Conservation (phyloP, 2,329 filamentous ascomycete species). For the Aulographum hederae region DNA sequence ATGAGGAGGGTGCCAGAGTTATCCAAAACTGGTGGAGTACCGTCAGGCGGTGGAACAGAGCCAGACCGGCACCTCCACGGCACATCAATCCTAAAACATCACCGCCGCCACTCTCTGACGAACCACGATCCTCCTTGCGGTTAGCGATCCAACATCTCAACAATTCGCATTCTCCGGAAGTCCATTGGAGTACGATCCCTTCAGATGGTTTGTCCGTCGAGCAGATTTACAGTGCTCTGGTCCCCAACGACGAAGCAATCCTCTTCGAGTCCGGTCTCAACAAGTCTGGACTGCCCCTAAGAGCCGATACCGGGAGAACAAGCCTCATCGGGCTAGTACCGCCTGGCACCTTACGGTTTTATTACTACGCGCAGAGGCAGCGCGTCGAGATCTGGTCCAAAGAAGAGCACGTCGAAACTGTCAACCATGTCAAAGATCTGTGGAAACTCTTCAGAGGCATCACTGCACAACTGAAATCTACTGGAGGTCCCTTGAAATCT, state of each 20-base stretch:
- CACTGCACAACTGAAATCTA: slow-evolving; percentile 17
- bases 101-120: slow-evolving; percentile 11
- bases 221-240: too few relatives aligned
- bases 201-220: too few relatives aligned
- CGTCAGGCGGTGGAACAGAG: slow-evolving; percentile 38
- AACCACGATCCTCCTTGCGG: too few relatives aligned
- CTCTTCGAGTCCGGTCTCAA: slow-evolving; percentile 13
- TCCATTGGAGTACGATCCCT: too few relatives aligned
- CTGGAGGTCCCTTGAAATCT: slow-evolving; percentile 14
- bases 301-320: slow-evolving; percentile 38
- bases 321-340: slow-evolving; percentile 58
- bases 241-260: background rate
- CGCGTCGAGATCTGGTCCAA: slow-evolving; percentile 2
- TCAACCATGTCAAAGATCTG: slow-evolving; percentile 14
- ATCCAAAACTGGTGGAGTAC: slow-evolving; percentile 60
- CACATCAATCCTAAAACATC: slow-evolving; percentile 11
- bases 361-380: slow-evolving; percentile 16
- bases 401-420: slow-evolving; percentile 9
- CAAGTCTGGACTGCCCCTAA: slow-evolving; percentile 28
- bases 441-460: slow-evolving; percentile 22
- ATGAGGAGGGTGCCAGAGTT: slow-evolving; percentile 42
- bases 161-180: too few relatives aligned
- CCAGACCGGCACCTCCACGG: too few relatives aligned
- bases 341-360: slow-evolving; percentile 25
- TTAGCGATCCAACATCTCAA: too few relatives aligned